phyloP scores from a whole-genome alignment of 2,329 filamentous ascomycete genomes.

The Talaromyces verruculosus region DNA sequence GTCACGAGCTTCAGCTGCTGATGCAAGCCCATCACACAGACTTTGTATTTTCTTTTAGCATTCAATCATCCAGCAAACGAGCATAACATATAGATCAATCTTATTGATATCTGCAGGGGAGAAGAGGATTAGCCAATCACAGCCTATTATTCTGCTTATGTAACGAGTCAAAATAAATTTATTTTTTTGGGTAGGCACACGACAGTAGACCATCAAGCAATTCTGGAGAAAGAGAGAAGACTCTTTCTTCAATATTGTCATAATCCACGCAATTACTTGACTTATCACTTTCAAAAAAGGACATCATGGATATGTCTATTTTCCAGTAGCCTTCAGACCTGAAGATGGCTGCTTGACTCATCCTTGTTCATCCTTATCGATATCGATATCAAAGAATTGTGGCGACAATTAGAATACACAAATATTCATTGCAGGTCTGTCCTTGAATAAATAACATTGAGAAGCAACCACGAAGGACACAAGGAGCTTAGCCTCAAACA shows the following conservation, averaged over 20 bases:
- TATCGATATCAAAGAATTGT: background rate
- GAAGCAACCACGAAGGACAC: background rate
- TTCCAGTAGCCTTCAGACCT: background rate
- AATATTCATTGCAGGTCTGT: background rate
- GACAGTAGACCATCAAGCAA: background rate
- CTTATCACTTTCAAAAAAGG: no score
- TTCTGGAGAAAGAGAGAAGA: background rate
- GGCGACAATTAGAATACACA: background rate
- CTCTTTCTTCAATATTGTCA: background rate
- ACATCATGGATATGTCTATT: background rate
- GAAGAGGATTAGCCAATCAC: conserved; percentile 9
- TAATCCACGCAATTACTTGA: background rate
- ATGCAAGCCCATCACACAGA: background rate
- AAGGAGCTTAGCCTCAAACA: background rate
- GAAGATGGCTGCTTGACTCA: conserved; percentile 6
- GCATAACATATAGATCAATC: background rate
- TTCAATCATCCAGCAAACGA: no score
- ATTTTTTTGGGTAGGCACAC: conserved; percentile 2
- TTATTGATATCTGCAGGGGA: conserved; percentile 1
- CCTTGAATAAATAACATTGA: background rate
- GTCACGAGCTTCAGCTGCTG: no score
- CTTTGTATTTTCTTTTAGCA: background rate
- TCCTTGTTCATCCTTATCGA: conserved; percentile 9
- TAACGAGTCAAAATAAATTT: conserved; percentile 6
- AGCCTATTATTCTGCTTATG: background rate